A percentile compares a stretch with the other conserved stretches of the same genome.
Conservation (phyloP, 257 asterid genomes). For the Capsicum rhomboideum region DNA sequence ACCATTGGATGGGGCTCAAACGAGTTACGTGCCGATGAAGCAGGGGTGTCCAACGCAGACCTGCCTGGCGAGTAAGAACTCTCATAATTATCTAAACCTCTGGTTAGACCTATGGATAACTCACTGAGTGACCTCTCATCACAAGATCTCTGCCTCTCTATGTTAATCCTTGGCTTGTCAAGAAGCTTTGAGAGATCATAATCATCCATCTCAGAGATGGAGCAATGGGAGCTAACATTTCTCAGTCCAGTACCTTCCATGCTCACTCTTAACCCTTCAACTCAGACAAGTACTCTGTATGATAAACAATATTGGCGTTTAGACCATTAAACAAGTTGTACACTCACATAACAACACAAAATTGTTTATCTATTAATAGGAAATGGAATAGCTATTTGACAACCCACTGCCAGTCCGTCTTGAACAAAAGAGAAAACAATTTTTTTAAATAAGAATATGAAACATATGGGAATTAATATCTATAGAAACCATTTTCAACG, state of each 20-base stretch:
- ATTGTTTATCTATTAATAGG: neutral
- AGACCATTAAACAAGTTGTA: neutral
- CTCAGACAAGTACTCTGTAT: constrained; percentile 5
- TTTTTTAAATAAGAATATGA: neutral
- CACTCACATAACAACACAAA: neutral
- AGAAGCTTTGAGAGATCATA: constrained; percentile 54
- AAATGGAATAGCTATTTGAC: neutral
- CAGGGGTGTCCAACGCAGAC: constrained; percentile 47
- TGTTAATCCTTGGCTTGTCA: constrained; percentile 53
- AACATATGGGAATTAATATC: neutral
- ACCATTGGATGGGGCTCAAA: constrained; percentile 82
- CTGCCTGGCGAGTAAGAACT: constrained; percentile 53
- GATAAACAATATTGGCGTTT: constrained; percentile 12
- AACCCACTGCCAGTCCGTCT: neutral
- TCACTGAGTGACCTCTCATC: constrained; percentile 77
- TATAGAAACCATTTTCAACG: neutral
- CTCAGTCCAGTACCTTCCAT: constrained; percentile 37
- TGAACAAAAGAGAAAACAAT: no score
- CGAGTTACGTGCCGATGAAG: constrained; percentile 51
- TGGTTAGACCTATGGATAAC: constrained; percentile 46
- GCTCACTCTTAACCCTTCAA: constrained; percentile 17
- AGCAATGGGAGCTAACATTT: constrained; percentile 53
- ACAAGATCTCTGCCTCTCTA: constrained; percentile 61
- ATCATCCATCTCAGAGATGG: constrained; percentile 58
- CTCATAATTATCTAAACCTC: constrained; percentile 48